Evolutionary conservation across 768 basidiomycete genomes (phyloP).

Genomic region (Rhodocollybia butyracea): DNA sequence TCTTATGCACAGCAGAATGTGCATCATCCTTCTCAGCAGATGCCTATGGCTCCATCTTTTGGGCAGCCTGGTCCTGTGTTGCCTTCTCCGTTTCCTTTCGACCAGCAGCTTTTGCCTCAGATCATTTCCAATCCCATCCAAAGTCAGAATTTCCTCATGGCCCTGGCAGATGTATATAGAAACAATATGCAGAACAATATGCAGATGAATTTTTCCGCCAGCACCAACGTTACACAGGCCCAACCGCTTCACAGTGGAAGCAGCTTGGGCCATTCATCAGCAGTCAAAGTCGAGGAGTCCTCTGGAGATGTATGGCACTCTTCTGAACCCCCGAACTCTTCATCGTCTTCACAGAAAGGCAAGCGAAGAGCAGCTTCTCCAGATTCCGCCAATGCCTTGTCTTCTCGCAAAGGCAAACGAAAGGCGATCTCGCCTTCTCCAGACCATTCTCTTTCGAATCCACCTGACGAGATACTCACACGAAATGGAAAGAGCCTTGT

Average conservation of each 20-base stretch:
- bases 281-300: background rate
- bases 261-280: background rate
- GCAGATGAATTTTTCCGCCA: background rate
- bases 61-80: background rate
- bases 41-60: background rate
- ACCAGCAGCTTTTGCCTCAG: background rate
- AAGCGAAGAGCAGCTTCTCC: conserved; percentile 8
- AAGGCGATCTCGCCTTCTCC: conserved; percentile 16
- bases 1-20: background rate
- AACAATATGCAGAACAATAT: background rate
- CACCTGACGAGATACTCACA: conserved; percentile 34
- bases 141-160: background rate
- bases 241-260: background rate
- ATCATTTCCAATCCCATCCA: too few relatives aligned
- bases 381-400: conserved; percentile 16
- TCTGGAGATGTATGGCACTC: background rate
- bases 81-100: background rate
- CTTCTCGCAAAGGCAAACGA: conserved; percentile 23
- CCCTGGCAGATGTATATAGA: conserved; percentile 3
- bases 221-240: background rate
- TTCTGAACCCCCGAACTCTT: background rate
- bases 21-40: background rate
- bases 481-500: conserved; percentile 39
- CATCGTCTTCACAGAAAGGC: conserved; percentile 11
- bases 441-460: conserved; percentile 10